Evolutionary conservation across 257 asterid species (phyloP), one percentile per base, ranked within the genome.

Genomic region (Capsicum rhomboideum): DNA sequence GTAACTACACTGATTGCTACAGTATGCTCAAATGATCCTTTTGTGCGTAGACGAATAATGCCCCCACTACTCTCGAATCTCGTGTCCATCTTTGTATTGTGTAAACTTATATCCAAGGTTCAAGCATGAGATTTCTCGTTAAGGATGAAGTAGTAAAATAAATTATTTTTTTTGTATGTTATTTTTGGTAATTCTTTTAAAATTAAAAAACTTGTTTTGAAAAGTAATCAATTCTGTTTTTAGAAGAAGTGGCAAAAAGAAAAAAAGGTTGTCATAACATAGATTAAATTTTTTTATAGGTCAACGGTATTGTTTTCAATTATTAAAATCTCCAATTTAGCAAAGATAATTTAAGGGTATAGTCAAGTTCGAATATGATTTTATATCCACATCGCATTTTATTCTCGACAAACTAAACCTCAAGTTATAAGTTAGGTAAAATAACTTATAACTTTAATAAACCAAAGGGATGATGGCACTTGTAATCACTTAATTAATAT

Each of bases 101-200:
- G 37, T 31, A n/a, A 9, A n/a, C 1, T 0, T 0, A 29, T 66
- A 66, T n/a, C 0, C 0, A 14, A 64, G 2, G 1, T 28, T 28
- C 0, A 0, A 13, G 3, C 4, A 13, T 0, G 11, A 64, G 2
- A 14, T 0, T n/a, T 58, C 2, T n/a, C 2, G 2, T n/a, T n/a
- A 20, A n/a, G 29, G 14, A 58, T n/a, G 14, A 58, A n/a, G 1
- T 0, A n/a, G 14, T n/a, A 58, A 58, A n/a, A 58, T 58, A 58
- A 55, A n/a, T 20, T n/a, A n/a, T n/a, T n/a, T 10, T 69, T 26
- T 67, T 34, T 9, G 9, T 34, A 4, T 34, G 50, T 68, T 68
- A 6, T 21, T 68, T 40, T 37, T 7, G 28, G 17, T n/a, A 37
- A 37, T 1, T 37, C n/a, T 69, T 67, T 67, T 1, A 59, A 23